phyloP scores from a whole-genome alignment of 345 rosid species.

The Brassica incana region DNA sequence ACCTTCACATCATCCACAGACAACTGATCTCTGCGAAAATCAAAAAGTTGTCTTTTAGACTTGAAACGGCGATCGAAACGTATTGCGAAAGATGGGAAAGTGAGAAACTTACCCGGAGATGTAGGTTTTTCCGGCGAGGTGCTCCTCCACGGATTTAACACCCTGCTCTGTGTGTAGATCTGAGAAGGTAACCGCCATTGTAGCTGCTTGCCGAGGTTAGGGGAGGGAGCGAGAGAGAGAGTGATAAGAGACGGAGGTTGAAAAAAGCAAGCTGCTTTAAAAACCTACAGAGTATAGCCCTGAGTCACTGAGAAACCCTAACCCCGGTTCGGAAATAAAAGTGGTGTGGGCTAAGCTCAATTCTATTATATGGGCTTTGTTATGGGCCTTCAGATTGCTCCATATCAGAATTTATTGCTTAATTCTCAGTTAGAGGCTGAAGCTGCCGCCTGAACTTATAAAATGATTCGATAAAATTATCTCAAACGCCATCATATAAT shows the following conservation, averaged over 20 bases:
- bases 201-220: not conserved
- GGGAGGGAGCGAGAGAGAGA: not conserved
- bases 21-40: conserved; percentile 44
- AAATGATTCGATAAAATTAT: no score
- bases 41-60: not conserved
- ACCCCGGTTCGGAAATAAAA: not conserved
- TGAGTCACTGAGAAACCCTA: conserved; percentile 23
- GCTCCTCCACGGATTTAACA: conserved; percentile 69
- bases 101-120: conserved; percentile 58
- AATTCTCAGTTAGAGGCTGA: no score
- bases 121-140: conserved; percentile 70
- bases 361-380: not conserved
- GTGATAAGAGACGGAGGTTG: not conserved
- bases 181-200: conserved; percentile 78
- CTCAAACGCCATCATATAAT: no score
- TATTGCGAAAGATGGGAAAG: not conserved
- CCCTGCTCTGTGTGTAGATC: conserved; percentile 88
- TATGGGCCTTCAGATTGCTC: not conserved
- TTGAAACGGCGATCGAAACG: not conserved
- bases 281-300: conserved; percentile 16
- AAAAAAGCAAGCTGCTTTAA: conserved; percentile 14
- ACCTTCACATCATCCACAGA: conserved; percentile 81
- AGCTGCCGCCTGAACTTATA: no score
- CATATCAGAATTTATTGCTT: no score
- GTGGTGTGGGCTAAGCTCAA: not conserved